Conservation (phyloP, 352 stramenopile genomes). For the Phytopythium mirpurense region DNA sequence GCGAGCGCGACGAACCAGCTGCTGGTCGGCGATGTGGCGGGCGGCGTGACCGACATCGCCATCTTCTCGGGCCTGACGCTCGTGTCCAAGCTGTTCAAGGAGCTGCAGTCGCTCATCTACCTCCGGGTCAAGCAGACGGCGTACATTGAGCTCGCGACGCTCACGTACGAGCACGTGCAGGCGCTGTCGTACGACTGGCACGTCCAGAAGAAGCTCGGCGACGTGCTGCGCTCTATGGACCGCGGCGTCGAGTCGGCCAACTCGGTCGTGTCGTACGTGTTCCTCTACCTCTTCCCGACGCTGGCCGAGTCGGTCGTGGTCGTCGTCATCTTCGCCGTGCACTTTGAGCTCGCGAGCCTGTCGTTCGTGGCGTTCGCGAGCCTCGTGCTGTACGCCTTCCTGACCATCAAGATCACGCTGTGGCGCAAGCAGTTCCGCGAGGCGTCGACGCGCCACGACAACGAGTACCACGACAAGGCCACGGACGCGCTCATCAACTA, state of each 20-base stretch:
- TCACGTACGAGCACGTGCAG: constrained; percentile 96
- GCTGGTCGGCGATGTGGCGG: constrained; percentile 43
- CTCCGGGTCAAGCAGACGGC: constrained; percentile 96
- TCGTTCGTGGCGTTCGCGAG: constrained; percentile 93
- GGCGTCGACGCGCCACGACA: constrained; percentile 92
- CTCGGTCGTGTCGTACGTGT: constrained; percentile 96
- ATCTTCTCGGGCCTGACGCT: constrained; percentile 86
- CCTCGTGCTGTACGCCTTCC: constrained; percentile 93
- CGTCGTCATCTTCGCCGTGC: constrained; percentile 87
- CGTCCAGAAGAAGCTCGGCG: constrained; percentile 96
- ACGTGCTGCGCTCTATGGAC: constrained; percentile 94
- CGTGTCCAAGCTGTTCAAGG: constrained; percentile 89
- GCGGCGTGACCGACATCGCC: constrained; percentile 51
- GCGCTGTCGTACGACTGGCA: constrained; percentile 97
- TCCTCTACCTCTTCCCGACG: constrained; percentile 95
- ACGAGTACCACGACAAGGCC: constrained; percentile 97
- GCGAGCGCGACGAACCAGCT: constrained; percentile 91
- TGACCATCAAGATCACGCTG: constrained; percentile 96
- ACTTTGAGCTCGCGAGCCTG: constrained; percentile 92
- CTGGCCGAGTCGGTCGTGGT: constrained; percentile 94
- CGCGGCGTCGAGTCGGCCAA: constrained; percentile 90
- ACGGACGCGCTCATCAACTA: constrained; percentile 98
- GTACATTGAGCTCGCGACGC: constrained; percentile 95
- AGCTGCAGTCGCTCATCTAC: constrained; percentile 94
- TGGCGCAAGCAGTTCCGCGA: constrained; percentile 98